Conservation (phyloP, 139 green algal genomes). For the Chlorella sorokiniana region DNA sequence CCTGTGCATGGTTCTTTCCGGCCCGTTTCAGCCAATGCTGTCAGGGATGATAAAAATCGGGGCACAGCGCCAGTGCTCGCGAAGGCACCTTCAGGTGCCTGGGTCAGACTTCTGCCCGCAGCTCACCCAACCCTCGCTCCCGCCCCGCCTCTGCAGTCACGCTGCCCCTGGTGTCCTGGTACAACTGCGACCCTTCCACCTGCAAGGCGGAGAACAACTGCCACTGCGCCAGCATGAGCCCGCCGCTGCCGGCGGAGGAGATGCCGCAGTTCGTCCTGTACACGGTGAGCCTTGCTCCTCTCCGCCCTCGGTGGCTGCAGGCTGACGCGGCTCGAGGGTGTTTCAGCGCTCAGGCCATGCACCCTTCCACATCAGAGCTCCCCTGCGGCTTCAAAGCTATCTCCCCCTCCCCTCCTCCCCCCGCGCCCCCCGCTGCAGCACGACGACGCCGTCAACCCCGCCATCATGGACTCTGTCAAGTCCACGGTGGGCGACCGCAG, state of each 20-base stretch:
- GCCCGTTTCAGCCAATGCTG: no score
- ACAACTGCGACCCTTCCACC: conserved; percentile 21
- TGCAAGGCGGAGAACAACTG: conserved; percentile 25
- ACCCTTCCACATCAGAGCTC: background rate
- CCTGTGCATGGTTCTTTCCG: no score
- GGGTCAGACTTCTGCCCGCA: background rate
- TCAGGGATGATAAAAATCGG: no score
- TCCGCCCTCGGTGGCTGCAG: background rate
- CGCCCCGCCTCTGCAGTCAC: background rate
- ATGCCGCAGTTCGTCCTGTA: conserved; percentile 32
- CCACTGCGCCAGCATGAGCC: background rate
- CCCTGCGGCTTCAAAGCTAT: no score
- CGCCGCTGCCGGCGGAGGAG: conserved; percentile 6
- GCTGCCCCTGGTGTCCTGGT: conserved; percentile 13
- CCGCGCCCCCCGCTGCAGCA: background rate
- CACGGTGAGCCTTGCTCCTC: conserved; percentile 12
- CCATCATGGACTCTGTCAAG: conserved; percentile 14
- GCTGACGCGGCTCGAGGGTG: background rate
- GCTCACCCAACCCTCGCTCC: background rate
- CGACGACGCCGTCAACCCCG: conserved; percentile 12
- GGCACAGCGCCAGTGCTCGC: no score
- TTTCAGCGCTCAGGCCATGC: background rate
- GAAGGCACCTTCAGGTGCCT: no score
- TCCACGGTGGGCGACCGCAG: conserved; percentile 1
- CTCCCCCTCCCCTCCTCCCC: background rate